phyloP scores from a whole-genome alignment of 495 filamentous ascomycete species.

The Podospora appendiculata region DNA sequence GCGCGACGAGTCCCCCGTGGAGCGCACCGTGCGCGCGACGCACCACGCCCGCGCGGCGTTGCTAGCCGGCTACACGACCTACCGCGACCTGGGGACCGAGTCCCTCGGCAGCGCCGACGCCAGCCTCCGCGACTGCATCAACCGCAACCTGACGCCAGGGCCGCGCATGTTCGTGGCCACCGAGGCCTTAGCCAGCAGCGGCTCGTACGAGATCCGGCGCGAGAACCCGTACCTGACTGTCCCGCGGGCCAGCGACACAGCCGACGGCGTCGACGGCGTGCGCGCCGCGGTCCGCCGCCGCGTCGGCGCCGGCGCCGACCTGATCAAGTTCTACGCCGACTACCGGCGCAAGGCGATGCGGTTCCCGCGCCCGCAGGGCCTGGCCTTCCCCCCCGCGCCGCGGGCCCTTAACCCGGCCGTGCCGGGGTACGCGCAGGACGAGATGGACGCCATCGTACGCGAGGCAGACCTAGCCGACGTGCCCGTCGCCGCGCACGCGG shows the following conservation, averaged over 20 bases:
- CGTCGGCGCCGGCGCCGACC: slow-evolving; percentile 41
- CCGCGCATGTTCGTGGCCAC: slow-evolving; percentile 46
- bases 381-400: slow-evolving; percentile 17
- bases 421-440: slow-evolving; percentile 35
- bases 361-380: slow-evolving; percentile 21
- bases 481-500: slow-evolving; percentile 40
- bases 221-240: slow-evolving; percentile 32
- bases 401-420: slow-evolving; percentile 33
- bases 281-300: slow-evolving; percentile 38
- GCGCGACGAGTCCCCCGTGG: slow-evolving; percentile 42
- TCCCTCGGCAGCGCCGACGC: slow-evolving; percentile 37
- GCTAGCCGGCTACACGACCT: slow-evolving; percentile 48
- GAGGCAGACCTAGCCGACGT: slow-evolving; percentile 33
- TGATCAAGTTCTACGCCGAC: slow-evolving; percentile 49
- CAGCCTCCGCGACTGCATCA: slow-evolving; percentile 36
- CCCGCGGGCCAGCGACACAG: slow-evolving; percentile 34
- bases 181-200: slow-evolving; percentile 39
- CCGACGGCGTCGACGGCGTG: slow-evolving; percentile 37
- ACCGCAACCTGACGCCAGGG: slow-evolving; percentile 42
- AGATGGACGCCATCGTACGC: slow-evolving; percentile 44
- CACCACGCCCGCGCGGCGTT: slow-evolving; percentile 42
- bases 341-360: slow-evolving; percentile 40
- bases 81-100: slow-evolving; percentile 48
- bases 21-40: slow-evolving; percentile 41
- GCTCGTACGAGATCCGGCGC: slow-evolving; percentile 38